These are phyloP conservation scores for Hypoxylon crocopeplum DNA, from an alignment of 495 filamentous ascomycete genomes.

Conservation along the genomic window DNA sequence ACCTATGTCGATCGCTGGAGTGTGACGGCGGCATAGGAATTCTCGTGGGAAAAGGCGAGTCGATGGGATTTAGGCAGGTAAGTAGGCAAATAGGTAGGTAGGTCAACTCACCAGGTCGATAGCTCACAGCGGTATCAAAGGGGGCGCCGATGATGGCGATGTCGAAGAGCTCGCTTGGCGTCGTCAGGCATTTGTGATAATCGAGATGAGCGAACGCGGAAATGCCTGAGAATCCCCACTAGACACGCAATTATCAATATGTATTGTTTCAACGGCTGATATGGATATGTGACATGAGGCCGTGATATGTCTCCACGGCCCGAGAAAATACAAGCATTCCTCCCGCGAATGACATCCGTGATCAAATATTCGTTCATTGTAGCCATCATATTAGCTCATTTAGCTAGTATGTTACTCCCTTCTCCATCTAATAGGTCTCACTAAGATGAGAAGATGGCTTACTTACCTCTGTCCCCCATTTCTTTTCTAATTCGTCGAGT, in stretches of 20 bases:
- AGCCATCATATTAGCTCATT: too few relatives aligned
- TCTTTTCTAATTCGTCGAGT: slow-evolving; percentile 57
- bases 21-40: not conserved
- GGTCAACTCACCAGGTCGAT: slow-evolving; percentile 68
- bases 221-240: slow-evolving; percentile 82
- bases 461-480: slow-evolving; percentile 62
- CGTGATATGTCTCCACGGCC: too few relatives aligned
- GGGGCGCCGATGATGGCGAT: slow-evolving; percentile 83
- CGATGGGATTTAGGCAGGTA: too few relatives aligned
- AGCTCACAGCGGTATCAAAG: slow-evolving; percentile 83
- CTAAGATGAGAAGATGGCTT: too few relatives aligned
- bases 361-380: too few relatives aligned
- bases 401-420: too few relatives aligned
- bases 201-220: slow-evolving; percentile 81
- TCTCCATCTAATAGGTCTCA: too few relatives aligned
- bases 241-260: slow-evolving; percentile 10
- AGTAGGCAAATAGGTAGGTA: not conserved
- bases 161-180: slow-evolving; percentile 70
- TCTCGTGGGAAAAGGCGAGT: not conserved
- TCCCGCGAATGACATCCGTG: too few relatives aligned
- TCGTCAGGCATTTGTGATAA: slow-evolving; percentile 75
- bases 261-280: not conserved
- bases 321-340: too few relatives aligned
- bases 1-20: not conserved
- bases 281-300: too few relatives aligned